Evolutionary conservation across 768 basidiomycete species (phyloP), one percentile per base, ranked within the genome.

Genomic region (Phylloporus scabripes): DNA sequence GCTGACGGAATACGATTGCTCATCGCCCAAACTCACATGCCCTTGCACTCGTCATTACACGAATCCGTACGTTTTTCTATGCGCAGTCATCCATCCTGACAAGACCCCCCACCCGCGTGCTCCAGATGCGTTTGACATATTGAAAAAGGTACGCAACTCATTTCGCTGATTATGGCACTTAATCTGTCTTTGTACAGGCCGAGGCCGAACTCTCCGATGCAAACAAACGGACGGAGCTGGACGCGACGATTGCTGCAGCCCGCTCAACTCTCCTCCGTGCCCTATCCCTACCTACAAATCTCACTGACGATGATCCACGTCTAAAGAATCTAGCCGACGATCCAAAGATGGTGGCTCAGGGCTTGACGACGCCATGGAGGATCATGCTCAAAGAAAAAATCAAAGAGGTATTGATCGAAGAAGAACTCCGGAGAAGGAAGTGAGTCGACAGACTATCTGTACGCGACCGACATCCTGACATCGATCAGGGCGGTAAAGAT

Each of bases 81-180:
- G 59, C 54, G 53, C 65, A 92, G 90, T 96, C 69, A 97, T 99
- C 62, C 96, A 99, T 76, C 96, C 96, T 53, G 96, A 99, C 75
- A 99, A 98, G 77, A 87, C 87, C 60, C 74, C 88, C 64, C 91
- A 96, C 70, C 75, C 80, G 24, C 81, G 83, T 60, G 89, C 91
- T 44, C 85, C 91, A 59, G 91, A 96, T 70, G 93, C 93, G 1
- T 96, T 96, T 64, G 92, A 95, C 67, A 62, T 92, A 29, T 76
- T 96, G 41, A 96, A 96, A 74, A 95, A 96, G 81, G 91, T 87
- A 44, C 10, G 69, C 55, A 10, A 12, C 21, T 29, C 21, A 7
- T 33, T 28, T 20, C 10, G 28, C n/a, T 36, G 17, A 28, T 12
- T 4, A 34, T 24, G 4, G 49, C 26, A 15, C 42, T 45, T 42